Base-by-base conservation (phyloP, 2,329 filamentous ascomycete genomes). In the Chrysosporium keratinophilum region DNA sequence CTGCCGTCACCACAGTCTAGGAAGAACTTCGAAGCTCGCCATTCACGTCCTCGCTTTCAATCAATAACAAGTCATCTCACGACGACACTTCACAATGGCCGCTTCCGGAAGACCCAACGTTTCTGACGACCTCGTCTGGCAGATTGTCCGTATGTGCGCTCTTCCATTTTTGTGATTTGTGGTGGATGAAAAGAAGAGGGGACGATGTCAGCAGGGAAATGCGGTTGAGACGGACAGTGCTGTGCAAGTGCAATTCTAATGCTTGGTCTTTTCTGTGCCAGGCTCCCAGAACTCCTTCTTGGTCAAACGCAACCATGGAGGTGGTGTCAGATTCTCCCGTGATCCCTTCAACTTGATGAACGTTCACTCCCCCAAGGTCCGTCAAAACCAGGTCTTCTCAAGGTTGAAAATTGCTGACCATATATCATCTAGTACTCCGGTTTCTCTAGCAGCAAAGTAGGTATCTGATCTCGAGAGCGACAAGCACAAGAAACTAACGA, bases 331-430 rank as follows among this genome's bases (percentile, higher is more conserved):
- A 76, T 89, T 98, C 81, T 97, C 91, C 65, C 86, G 87, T 66
- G 91, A 97, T 72, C 88, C 90, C 67, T 77, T 96, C 64, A 98
- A 97, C 83, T 76, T 97, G 75, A 80, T 77, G 73, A 97, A 96
- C 85, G 78, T 84, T 76, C 85, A 95, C 80, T 84, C 81, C 66
- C 86, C 88, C 78, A 97, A 95, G 84, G 88, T 93, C 64, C 31
- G 58, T 52, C 31, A 20, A 51, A 55, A 15, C 33, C 5, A 54
- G 54, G 48, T 57, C 56, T 59, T 57, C 9, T 45, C 42, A 2
- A n/a, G 42, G 23, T 23, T 43, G 14, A n/a, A 45, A 19, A 52
- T 49, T 39, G 57, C 62, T 67, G 54, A 68, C 53, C 47, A 42
- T 19, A 31, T 57, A 28, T 39, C 48, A 19, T 60, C 59, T 70